Evolutionary conservation across 2,329 filamentous ascomycete species (phyloP), one percentile per base, ranked within the genome.

Genomic region (Lachnum nothofagi): DNA sequence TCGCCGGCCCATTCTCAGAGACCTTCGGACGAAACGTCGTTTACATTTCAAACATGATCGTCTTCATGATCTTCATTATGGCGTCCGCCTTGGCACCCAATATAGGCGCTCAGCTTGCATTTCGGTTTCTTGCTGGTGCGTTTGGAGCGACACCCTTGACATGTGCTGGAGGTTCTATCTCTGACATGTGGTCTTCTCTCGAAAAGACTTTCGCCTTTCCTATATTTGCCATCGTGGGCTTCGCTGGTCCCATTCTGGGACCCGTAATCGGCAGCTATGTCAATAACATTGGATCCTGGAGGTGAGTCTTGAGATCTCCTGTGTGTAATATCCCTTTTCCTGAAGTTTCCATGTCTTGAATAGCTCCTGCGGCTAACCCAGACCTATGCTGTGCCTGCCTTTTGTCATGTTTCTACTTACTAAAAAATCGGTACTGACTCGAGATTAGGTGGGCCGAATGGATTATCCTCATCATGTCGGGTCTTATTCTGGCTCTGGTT

Each of bases 371-470:
- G n/a, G n/a, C n/a, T n/a, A n/a, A n/a, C n/a, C n/a, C n/a, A n/a
- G n/a, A n/a, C n/a, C n/a, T n/a, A n/a, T n/a, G n/a, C n/a, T n/a
- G n/a, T n/a, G n/a, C n/a, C n/a, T n/a, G n/a, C n/a, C n/a, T n/a
- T n/a, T n/a, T n/a, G n/a, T n/a, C n/a, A n/a, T n/a, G n/a, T n/a
- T n/a, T n/a, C n/a, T n/a, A n/a, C n/a, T n/a, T n/a, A n/a, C n/a
- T n/a, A n/a, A n/a, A n/a, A n/a, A n/a, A n/a, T n/a, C n/a, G n/a
- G n/a, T n/a, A n/a, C n/a, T n/a, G n/a, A n/a, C n/a, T n/a, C n/a
- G n/a, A n/a, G n/a, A n/a, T n/a, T n/a, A n/a, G n/a, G n/a, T 95
- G 88, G 88, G 79, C 90, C 0, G 80, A 73, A 0, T 66, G 80
- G 2, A 67, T 91, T 40, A 77, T 88, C 46, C 57, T 80, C 0